Evolutionary conservation across 768 basidiomycete genomes (phyloP), one percentile per base, ranked within the genome.

Genomic region (Pleurotus cornucopiae): DNA sequence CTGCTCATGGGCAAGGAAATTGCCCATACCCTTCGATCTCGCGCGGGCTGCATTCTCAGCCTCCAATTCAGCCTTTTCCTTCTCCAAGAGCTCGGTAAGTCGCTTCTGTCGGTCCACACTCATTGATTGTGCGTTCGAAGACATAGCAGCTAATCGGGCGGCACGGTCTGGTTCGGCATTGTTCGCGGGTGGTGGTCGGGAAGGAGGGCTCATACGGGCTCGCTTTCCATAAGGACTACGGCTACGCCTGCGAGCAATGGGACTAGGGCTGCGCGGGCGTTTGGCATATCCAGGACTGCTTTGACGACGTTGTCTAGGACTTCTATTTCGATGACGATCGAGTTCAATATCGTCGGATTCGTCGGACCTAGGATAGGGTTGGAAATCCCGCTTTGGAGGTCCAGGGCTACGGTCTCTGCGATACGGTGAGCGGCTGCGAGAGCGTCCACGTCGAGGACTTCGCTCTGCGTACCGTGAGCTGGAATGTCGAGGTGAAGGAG

Each of bases 121-220:
- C 73, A 93, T 77, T 6, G 70, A 68, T n/a, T 75, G 68, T 1
- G 96, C 96, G 57, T 87, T 83, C 1, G 79, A 71, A 20, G 86
- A 72, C 96, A 98, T 98, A 4, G 93, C 89, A 0, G 92, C 95
- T 25, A 98, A 76, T n/a, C 91, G 86, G 23, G 90, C 89, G 2
- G 86, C 85, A 34, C 94, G 87, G 25, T 86, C 88, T 1, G 79
- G 76, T 6, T 70, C 66, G 51, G 62, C 57, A 49, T 67, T 62
- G 34, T 65, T 51, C 26, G 18, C 60, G 60, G 5, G 52, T 52
- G 2, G 59, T 48, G 20, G 62, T 34, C 57, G 66, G 2, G 67
- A 65, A 5, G 78, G 76, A 25, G 78, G 73, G 41, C 75, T 78
- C 41, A 71, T 71, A 53, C 83, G 82, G 16, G 76, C 63, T 34